Evolutionary conservation across 208 protist genomes (phyloP), one percentile per base, ranked within the genome.

Genomic region (Trypanosoma caninum): DNA sequence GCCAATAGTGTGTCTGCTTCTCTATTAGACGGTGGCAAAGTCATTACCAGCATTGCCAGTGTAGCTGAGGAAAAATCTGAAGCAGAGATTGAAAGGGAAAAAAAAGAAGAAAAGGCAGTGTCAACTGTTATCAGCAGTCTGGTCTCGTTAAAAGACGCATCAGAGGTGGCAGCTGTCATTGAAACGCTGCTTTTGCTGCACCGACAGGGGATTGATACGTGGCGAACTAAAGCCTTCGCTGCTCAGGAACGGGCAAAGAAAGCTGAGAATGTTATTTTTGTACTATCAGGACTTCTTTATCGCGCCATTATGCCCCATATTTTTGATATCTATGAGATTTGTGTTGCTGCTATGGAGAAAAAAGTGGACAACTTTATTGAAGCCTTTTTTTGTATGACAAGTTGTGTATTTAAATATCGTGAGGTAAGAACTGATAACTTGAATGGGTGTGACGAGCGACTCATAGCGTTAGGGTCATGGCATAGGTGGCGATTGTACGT

Each of bases 131-230:
- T 67, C 37, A 44, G 59, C 10, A 50, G 61, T 38, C 38, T 67
- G 14, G 0, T 31, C 27, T 28, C 7, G 3, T 16, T 69, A 20
- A 51, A 55, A 42, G 63, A 69, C 42, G 52, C 9, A 16, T 57
- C 63, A 27, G 63, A 69, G 52, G 52, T 38, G 4, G 54, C 25
- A 45, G 41, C 37, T 30, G 50, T 69, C 33, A 69, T 69, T 55
- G 7, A 33, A 30, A 59, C 51, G 20, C 53, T 69, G 8, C 45
- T 61, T 18, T 47, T 34, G 35, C 37, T 61, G 27, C 63, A 69
- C 27, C 50, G 52, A n/a, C 38, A 69, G 27, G 63, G 8, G 40
- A 42, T 69, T 3, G 63, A 35, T 9, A 18, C 14, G 30, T 52
- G 44, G 61, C 44, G 45, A 16, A 13, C 4, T 0, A 51, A 28